These are phyloP conservation scores for Stephania cephalantha DNA, from an alignment of 164 flowering plant species.

Conservation along the genomic window DNA sequence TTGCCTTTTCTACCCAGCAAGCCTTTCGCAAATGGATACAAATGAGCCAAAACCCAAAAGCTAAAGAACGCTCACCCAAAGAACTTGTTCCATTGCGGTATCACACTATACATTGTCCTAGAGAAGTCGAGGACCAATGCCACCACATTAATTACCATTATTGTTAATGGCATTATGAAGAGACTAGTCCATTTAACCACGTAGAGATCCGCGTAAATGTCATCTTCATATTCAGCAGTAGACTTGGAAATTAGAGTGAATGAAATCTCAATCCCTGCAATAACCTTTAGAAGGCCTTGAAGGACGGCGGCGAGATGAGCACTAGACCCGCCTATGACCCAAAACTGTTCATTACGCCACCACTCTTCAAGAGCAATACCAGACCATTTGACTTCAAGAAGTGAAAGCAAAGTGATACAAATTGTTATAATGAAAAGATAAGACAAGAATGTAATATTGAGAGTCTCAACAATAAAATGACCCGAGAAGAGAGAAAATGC, in stretches of 20 bases:
- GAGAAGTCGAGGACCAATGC: constrained; percentile 62
- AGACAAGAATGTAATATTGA: constrained; percentile 56
- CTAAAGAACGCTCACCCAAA: constrained; percentile 72
- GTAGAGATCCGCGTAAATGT: constrained; percentile 71
- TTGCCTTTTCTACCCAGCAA: constrained; percentile 71
- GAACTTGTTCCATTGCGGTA: constrained; percentile 63
- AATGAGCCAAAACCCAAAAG: constrained; percentile 76
- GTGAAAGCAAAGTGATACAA: constrained; percentile 54
- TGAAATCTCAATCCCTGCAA: constrained; percentile 84
- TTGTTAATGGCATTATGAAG: constrained; percentile 71
- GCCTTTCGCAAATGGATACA: constrained; percentile 79
- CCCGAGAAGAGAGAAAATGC: constrained; percentile 77
- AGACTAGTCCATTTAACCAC: constrained; percentile 62
- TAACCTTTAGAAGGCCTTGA: constrained; percentile 73
- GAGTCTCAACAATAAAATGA: constrained; percentile 63
- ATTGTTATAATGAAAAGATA: constrained; percentile 63
- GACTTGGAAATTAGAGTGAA: constrained; percentile 86
- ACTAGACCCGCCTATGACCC: constrained; percentile 89
- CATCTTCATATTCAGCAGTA: constrained; percentile 54
- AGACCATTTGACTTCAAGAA: constrained; percentile 85
- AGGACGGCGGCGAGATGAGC: constrained; percentile 87
- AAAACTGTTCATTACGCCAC: constrained; percentile 93
- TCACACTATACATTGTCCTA: constrained; percentile 53
- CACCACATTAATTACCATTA: constrained; percentile 67
- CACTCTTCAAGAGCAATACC: constrained; percentile 71